Evolutionary conservation across 345 rosid species (phyloP).

Genomic region (Viola odorata): DNA sequence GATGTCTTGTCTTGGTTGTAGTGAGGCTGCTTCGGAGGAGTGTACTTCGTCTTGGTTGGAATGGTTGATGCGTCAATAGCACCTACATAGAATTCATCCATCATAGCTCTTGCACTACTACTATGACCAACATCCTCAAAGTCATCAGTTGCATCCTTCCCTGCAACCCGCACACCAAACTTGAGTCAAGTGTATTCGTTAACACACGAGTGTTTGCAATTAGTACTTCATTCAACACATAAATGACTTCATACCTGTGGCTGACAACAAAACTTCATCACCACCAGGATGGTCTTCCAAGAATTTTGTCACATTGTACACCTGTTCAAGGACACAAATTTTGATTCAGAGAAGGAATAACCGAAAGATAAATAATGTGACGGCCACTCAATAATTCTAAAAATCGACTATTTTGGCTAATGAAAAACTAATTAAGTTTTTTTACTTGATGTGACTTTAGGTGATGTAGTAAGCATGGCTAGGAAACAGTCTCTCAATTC

Average conservation of each 20-base stretch:
- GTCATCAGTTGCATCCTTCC: constrained; percentile 91
- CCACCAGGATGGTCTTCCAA: constrained; percentile 33
- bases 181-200: background rate
- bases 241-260: constrained; percentile 18
- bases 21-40: constrained; percentile 65
- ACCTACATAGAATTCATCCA: constrained; percentile 76
- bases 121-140: constrained; percentile 97
- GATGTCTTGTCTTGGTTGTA: constrained; percentile 74
- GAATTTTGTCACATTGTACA: constrained; percentile 23
- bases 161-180: constrained; percentile 25
- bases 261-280: constrained; percentile 24
- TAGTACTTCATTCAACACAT: background rate
- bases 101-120: constrained; percentile 68
- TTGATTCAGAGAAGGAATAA: background rate
- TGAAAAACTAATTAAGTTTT: background rate
- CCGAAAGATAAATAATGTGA: background rate
- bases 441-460: background rate
- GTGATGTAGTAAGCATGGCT: background rate
- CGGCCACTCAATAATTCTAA: background rate
- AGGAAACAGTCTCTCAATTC: background rate
- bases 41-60: constrained; percentile 46
- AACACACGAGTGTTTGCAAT: background rate
- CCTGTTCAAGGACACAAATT: constrained; percentile 8
- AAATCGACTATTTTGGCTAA: background rate
- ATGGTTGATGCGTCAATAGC: constrained; percentile 59